Conservation (phyloP, 805 yeast genomes). For the Barnettozyma pratensis region DNA sequence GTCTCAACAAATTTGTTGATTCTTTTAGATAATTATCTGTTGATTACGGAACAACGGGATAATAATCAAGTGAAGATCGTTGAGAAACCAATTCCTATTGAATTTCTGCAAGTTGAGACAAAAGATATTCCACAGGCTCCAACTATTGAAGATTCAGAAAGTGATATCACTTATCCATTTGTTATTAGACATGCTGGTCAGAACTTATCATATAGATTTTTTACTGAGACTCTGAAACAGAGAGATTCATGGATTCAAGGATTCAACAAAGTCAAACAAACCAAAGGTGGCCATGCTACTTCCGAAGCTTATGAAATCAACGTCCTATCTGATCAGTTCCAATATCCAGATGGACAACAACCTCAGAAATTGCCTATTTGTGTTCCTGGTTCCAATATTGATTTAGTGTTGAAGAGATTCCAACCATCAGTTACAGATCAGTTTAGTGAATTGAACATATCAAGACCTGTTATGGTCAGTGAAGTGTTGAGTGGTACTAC, state of each 20-base stretch:
- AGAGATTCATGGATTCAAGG: conserved; percentile 54
- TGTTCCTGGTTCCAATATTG: conserved; percentile 48
- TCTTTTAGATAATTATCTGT: conserved; percentile 63
- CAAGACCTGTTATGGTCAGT: conserved; percentile 30
- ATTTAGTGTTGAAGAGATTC: conserved; percentile 31
- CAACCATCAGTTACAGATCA: conserved; percentile 26
- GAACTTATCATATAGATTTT: conserved; percentile 46
- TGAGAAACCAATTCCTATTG: conserved; percentile 59
- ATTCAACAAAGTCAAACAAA: conserved; percentile 43
- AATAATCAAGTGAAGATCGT: conserved; percentile 37
- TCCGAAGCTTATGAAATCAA: conserved; percentile 51
- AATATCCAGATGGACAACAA: conserved; percentile 51
- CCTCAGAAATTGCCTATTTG: conserved; percentile 48
- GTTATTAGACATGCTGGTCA: conserved; percentile 57
- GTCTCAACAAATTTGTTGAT: conserved; percentile 50
- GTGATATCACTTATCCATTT: conserved; percentile 28
- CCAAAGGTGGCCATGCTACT: conserved; percentile 32
- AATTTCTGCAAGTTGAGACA: conserved; percentile 48
- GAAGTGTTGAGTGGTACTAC: conserved; percentile 39
- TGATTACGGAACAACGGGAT: conserved; percentile 54
- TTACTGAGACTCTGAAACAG: conserved; percentile 42
- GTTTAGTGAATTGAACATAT: conserved; percentile 24
- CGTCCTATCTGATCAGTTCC: conserved; percentile 56
- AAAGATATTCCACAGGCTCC: conserved; percentile 25
- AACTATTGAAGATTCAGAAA: conserved; percentile 11